Percentiles rank a stretch among this genome's conserved stretches.
These are phyloP conservation scores for Mycosphaerelloides madeirae DNA, from an alignment of 2,329 filamentous ascomycete species.

Conservation along the genomic window DNA sequence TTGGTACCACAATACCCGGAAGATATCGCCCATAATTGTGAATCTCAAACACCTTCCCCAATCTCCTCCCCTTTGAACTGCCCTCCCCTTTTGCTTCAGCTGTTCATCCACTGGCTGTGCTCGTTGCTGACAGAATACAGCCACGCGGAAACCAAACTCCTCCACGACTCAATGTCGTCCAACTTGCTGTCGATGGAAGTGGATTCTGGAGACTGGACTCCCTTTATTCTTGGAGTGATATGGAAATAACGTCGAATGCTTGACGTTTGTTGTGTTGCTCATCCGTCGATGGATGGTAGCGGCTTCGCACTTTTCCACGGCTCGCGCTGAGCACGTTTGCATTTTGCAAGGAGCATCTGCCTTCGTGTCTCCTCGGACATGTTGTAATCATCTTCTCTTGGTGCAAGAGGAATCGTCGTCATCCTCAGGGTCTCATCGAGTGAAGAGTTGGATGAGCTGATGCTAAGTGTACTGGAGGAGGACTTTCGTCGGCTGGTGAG, in stretches of 20 bases:
- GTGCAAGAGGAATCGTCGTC: conserved; percentile 28
- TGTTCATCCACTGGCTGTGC: no score
- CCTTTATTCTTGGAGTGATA: no score
- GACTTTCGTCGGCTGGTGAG: conserved; percentile 23
- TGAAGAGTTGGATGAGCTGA: conserved; percentile 21
- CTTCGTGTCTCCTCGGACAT: conserved; percentile 27
- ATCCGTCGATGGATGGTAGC: conserved; percentile 9
- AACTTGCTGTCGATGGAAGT: no score
- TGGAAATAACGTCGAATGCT: background rate
- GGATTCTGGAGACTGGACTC: no score
- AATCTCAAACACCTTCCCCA: no score
- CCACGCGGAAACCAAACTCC: no score
- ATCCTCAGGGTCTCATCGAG: conserved; percentile 20
- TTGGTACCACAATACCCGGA: no score
- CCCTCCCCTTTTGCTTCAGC: no score
- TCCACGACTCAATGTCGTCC: no score
- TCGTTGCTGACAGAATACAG: no score
- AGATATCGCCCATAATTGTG: no score
- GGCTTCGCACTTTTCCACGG: conserved; percentile 27
- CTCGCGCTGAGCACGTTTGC: conserved; percentile 23
- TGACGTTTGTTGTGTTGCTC: background rate
- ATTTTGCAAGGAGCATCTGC: conserved; percentile 26
- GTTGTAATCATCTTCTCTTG: conserved; percentile 29
- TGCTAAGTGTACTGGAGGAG: conserved; percentile 18
- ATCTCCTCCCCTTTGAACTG: no score